phyloP scores from a whole-genome alignment of 305 asterid species.

The Petunia hybrid region DNA sequence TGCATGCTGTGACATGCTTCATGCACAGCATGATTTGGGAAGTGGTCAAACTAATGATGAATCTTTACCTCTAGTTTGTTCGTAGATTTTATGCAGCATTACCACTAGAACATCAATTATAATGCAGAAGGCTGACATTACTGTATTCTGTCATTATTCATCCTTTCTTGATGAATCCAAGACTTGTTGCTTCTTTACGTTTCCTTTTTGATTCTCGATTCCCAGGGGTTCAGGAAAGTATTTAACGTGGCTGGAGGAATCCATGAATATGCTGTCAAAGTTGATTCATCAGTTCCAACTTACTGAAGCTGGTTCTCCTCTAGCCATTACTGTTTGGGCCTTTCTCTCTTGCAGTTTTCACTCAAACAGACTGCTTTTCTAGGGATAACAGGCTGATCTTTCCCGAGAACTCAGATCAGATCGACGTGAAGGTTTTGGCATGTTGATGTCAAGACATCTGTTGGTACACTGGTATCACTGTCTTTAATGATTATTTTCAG shows the following conservation, averaged over 20 bases:
- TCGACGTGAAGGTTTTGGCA: not conserved
- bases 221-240: conserved; percentile 84
- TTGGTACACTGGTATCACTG: not conserved
- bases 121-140: not conserved
- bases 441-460: conserved; percentile 23
- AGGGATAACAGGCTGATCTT: not conserved
- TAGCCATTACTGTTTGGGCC: not conserved
- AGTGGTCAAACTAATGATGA: conserved; percentile 20
- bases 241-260: conserved; percentile 89
- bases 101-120: not conserved
- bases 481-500: not conserved
- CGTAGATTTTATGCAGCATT: conserved; percentile 3
- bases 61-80: conserved; percentile 3
- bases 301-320: conserved; percentile 50
- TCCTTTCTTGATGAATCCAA: conserved; percentile 9
- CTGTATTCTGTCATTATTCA: conserved; percentile 16
- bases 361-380: conserved; percentile 1
- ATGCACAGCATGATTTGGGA: not conserved
- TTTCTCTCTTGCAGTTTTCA: not conserved
- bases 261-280: conserved; percentile 77
- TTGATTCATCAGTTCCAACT: conserved; percentile 82
- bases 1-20: conserved; percentile 26
- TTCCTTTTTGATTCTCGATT: conserved; percentile 18
- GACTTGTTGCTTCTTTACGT: conserved; percentile 13
- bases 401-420: not conserved